Evolutionary conservation across 805 yeast species (phyloP).

Genomic region (Candida sanyiensis): DNA sequence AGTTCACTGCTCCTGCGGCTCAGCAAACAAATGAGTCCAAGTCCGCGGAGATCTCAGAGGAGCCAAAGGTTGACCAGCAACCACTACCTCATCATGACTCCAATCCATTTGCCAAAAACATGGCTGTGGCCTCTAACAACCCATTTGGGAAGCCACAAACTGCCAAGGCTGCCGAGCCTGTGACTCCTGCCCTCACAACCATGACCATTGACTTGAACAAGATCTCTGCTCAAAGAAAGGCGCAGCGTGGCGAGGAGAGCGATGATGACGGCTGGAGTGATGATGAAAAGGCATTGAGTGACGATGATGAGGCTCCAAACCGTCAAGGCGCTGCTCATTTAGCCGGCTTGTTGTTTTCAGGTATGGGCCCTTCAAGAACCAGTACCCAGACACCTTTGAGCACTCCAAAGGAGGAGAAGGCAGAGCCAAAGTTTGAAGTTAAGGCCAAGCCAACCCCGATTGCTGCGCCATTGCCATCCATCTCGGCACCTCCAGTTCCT

Average conservation of each 20-base stretch:
- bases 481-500: conserved; percentile 11
- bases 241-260: conserved; percentile 49
- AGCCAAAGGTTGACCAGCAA: background rate
- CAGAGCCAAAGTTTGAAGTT: conserved; percentile 20
- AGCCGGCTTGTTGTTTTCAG: conserved; percentile 25
- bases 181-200: background rate
- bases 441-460: conserved; percentile 26
- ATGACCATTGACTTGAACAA: conserved; percentile 45
- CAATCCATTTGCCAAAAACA: conserved; percentile 23
- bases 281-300: conserved; percentile 27
- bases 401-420: conserved; percentile 17
- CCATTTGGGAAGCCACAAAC: conserved; percentile 54
- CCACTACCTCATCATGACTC: conserved; percentile 20
- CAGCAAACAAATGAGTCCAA: background rate
- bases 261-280: conserved; percentile 32
- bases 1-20: background rate
- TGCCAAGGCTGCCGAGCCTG: conserved; percentile 14
- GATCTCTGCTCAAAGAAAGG: conserved; percentile 64
- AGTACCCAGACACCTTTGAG: conserved; percentile 20
- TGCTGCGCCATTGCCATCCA: conserved; percentile 18
- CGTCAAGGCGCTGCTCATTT: conserved; percentile 28
- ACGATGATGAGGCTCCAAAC: conserved; percentile 30
- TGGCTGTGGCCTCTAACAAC: conserved; percentile 31
- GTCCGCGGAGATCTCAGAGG: background rate
- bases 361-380: conserved; percentile 24